A percentile compares a stretch with the other conserved stretches of the same genome.
phyloP scores from a whole-genome alignment of 768 basidiomycete genomes.

The Mycena pura region DNA sequence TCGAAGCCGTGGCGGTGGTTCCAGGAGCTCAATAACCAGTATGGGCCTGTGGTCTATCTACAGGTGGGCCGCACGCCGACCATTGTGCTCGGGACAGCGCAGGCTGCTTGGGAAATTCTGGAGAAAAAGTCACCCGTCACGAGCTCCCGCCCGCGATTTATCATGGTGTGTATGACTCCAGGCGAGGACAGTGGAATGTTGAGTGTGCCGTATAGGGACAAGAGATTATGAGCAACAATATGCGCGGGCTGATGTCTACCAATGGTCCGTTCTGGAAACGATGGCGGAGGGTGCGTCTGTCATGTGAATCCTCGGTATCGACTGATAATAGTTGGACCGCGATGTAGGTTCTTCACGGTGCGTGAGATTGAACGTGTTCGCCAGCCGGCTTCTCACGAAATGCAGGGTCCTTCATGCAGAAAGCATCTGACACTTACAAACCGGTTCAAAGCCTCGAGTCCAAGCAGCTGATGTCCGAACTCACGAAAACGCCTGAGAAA shows the following conservation, averaged over 20 bases:
- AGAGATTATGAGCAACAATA: conserved; percentile 54
- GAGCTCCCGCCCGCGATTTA: conserved; percentile 53
- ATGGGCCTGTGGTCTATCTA: conserved; percentile 36
- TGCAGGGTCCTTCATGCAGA: conserved; percentile 32
- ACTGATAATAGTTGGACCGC: neutral
- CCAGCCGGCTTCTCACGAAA: neutral
- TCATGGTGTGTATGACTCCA: conserved; percentile 41
- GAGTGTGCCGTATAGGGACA: conserved; percentile 35
- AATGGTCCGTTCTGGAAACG: conserved; percentile 53
- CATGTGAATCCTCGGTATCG: neutral
- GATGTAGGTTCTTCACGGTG: conserved; percentile 47
- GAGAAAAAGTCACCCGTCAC: conserved; percentile 56
- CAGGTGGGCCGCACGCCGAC: conserved; percentile 6
- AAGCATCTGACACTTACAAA: conserved; percentile 47
- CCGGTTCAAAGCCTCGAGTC: conserved; percentile 57
- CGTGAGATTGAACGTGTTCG: neutral
- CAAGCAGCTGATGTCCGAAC: conserved; percentile 48
- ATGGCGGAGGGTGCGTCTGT: conserved; percentile 48
- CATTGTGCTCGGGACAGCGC: conserved; percentile 52
- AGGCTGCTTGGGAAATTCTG: conserved; percentile 53
- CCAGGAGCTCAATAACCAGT: conserved; percentile 51
- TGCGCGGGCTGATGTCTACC: conserved; percentile 52
- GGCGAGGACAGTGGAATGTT: neutral
- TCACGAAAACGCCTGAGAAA: conserved; percentile 44
- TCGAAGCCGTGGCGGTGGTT: conserved; percentile 57